A percentile compares a stretch with the other conserved stretches of the same genome.
Conservation (phyloP, 768 basidiomycete species). For the Agrocybe pediades region DNA sequence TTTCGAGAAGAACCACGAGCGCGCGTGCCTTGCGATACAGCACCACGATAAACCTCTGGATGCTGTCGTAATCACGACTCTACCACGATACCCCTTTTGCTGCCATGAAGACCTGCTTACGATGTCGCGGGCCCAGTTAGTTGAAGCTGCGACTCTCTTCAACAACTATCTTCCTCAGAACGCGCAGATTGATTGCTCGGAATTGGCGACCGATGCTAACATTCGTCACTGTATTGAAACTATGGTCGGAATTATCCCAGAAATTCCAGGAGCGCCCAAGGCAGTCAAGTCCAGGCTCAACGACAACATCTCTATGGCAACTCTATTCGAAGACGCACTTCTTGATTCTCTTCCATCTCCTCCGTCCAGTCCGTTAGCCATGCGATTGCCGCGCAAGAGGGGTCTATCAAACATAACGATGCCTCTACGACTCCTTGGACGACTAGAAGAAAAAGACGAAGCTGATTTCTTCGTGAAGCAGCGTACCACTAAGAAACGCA, state of each 20-base stretch:
- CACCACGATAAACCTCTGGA: constrained; percentile 54
- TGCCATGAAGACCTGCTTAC: constrained; percentile 73
- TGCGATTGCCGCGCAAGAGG: constrained; percentile 23
- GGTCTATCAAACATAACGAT: constrained; percentile 24
- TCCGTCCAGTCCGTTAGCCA: constrained; percentile 38
- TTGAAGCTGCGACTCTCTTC: constrained; percentile 51
- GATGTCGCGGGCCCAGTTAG: constrained; percentile 58
- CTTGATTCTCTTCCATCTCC: constrained; percentile 25
- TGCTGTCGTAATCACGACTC: constrained; percentile 63
- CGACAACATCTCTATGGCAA: background rate
- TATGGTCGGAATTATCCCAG: constrained; percentile 55
- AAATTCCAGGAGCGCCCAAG: constrained; percentile 39
- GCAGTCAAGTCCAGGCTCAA: constrained; percentile 22
- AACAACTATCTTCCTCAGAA: constrained; percentile 58
- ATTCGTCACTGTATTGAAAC: constrained; percentile 61
- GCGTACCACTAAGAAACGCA: constrained; percentile 23
- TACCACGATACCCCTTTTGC: constrained; percentile 63
- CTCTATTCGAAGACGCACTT: constrained; percentile 6
- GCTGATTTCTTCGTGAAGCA: constrained; percentile 14
- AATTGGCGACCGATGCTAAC: constrained; percentile 29
- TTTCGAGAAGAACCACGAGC: background rate
- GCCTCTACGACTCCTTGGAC: constrained; percentile 22
- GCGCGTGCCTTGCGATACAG: constrained; percentile 56
- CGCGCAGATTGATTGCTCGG: constrained; percentile 46
- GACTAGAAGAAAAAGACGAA: constrained; percentile 27